Percentiles rank a stretch among this genome's conserved stretches.
These are phyloP conservation scores for Lecanicillium sp. DNA, from an alignment of 2,329 filamentous ascomycete species.

Conservation along the genomic window DNA sequence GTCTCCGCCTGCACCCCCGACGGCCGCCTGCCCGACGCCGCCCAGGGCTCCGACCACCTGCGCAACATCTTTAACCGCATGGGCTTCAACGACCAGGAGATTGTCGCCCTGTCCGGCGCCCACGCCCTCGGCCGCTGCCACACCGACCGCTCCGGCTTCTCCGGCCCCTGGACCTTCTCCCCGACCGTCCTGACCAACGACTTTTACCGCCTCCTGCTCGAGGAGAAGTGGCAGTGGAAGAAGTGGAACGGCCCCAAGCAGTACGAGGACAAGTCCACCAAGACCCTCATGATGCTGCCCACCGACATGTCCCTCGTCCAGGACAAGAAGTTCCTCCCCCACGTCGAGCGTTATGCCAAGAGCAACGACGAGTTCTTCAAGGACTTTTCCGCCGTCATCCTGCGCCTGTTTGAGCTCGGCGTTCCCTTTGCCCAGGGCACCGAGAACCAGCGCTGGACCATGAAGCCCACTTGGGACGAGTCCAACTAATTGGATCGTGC, in stretches of 20 bases:
- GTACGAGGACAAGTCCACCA: constrained; percentile 80
- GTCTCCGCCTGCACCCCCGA: constrained; percentile 83
- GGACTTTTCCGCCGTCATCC: constrained; percentile 74
- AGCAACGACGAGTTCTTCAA: constrained; percentile 89
- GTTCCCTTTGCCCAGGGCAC: constrained; percentile 71
- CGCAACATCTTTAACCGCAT: constrained; percentile 92
- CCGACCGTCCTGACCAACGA: constrained; percentile 91
- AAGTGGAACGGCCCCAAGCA: constrained; percentile 89
- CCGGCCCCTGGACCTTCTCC: constrained; percentile 87
- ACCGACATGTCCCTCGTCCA: constrained; percentile 81
- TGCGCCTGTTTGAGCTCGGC: constrained; percentile 86
- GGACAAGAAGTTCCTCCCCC: constrained; percentile 78
- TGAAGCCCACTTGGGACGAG: constrained; percentile 49
- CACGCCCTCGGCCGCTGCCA: constrained; percentile 89
- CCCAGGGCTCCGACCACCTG: constrained; percentile 72
- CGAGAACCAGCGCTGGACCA: constrained; percentile 48
- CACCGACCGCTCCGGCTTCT: constrained; percentile 77
- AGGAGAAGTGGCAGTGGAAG: constrained; percentile 88
- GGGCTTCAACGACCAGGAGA: constrained; percentile 96
- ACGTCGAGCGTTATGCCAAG: constrained; percentile 82
- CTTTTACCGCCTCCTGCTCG: constrained; percentile 78
- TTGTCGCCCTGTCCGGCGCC: constrained; percentile 80
- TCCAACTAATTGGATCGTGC: constrained; percentile 16
- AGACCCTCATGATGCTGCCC: constrained; percentile 95
- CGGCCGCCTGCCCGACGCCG: constrained; percentile 74